phyloP scores from a whole-genome alignment of 2,329 filamentous ascomycete species.

The Coleophoma cylindrospora region DNA sequence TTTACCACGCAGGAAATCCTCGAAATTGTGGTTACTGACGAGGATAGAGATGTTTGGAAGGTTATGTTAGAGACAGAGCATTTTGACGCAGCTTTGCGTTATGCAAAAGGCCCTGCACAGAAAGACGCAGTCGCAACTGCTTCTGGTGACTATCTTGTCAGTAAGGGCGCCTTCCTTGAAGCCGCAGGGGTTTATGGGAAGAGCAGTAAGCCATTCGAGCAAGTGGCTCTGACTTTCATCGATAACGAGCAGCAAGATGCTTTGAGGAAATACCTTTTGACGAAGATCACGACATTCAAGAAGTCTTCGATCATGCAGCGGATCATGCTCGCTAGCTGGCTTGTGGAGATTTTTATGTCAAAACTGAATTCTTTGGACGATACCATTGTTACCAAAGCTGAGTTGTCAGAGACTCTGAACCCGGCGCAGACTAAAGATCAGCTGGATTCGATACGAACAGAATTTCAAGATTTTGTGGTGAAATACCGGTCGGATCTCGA shows the following conservation, averaged over 20 bases:
- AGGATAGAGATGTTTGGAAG: constrained; percentile 91
- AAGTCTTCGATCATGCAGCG: constrained; percentile 86
- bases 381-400: constrained; percentile 83
- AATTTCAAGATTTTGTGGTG: constrained; percentile 83
- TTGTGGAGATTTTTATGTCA: constrained; percentile 94
- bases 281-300: constrained; percentile 77
- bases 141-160: constrained; percentile 82
- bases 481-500: constrained; percentile 87
- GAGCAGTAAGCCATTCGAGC: constrained; percentile 95
- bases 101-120: constrained; percentile 74
- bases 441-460: constrained; percentile 63
- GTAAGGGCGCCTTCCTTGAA: constrained; percentile 76
- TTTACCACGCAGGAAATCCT: constrained; percentile 90
- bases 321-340: constrained; percentile 92
- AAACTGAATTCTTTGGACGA: constrained; percentile 94
- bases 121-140: constrained; percentile 89
- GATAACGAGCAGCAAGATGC: constrained; percentile 89
- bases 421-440: constrained; percentile 67
- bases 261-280: constrained; percentile 80
- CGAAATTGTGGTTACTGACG: constrained; percentile 85
- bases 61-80: constrained; percentile 83
- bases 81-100: constrained; percentile 82
- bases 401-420: constrained; percentile 68
- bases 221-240: constrained; percentile 87
- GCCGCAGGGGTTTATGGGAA: constrained; percentile 88